phyloP scores from a whole-genome alignment of 164 flowering plant species.

The grape (Vitis vinifera) region ASM3070453v1 NC_081808.1:3770001-3770500 shows the following conservation, averaged over 20 bases:
- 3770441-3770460: conserved; percentile 39
- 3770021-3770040: conserved; percentile 28
- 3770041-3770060: conserved; percentile 17
- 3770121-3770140: conserved; percentile 17
- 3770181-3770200: conserved; percentile 17
- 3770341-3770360: conserved; percentile 74
- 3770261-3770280: conserved; percentile 24
- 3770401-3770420: conserved; percentile 47
- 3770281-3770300: conserved; percentile 31
- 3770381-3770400: conserved; percentile 41
- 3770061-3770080: conserved; percentile 14
- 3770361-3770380: conserved; percentile 47
- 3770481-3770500: conserved; percentile 69
- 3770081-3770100: conserved; percentile 17
- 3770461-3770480: conserved; percentile 79
- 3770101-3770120: conserved; percentile 16
- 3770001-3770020: conserved; percentile 11
- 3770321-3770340: conserved; percentile 42
- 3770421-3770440: conserved; percentile 54
- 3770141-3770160: conserved; percentile 18
- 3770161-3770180: conserved; percentile 20
- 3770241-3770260: conserved; percentile 30
- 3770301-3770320: conserved; percentile 42
- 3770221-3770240: conserved; percentile 49
- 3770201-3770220: conserved; percentile 35